phyloP scores from a whole-genome alignment of 441 rosid species.

The Melastoma candidum region DNA sequence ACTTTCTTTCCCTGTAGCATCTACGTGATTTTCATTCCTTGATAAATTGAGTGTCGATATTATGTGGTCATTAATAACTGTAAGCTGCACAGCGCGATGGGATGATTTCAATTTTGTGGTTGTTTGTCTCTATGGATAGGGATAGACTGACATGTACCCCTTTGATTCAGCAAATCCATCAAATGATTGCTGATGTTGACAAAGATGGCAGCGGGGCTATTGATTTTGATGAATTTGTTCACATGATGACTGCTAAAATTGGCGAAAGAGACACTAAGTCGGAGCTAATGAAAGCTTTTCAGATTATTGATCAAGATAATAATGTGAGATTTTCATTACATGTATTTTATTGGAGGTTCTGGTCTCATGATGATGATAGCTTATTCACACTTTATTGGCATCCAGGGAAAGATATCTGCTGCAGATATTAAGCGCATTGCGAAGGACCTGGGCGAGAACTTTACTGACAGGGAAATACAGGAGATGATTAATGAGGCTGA shows the following conservation, averaged over 20 bases:
- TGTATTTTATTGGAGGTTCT: neutral
- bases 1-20: too few species aligned
- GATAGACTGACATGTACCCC: too few species aligned
- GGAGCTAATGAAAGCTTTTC: constrained; percentile 82
- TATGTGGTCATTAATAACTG: too few species aligned
- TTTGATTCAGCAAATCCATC: constrained; percentile 19
- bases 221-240: constrained; percentile 84
- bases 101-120: too few species aligned
- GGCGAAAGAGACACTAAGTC: constrained; percentile 92
- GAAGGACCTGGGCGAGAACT: constrained; percentile 77
- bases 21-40: too few species aligned
- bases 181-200: constrained; percentile 98
- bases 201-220: constrained; percentile 97
- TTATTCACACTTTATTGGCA: constrained; percentile 4
- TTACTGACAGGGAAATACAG: constrained; percentile 65
- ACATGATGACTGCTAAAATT: constrained; percentile 96
- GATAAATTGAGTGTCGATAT: too few species aligned
- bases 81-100: too few species aligned
- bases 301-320: constrained; percentile 81
- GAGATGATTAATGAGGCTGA: constrained; percentile 97
- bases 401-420: constrained; percentile 75
- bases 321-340: constrained; percentile 34
- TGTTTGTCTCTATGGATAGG: too few species aligned
- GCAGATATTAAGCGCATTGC: constrained; percentile 62
- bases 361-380: constrained; percentile 1